Evolutionary conservation across 1,139 yeast genomes (phyloP), one percentile per base, ranked within the genome.

Genomic region (Wickerhamomyces sp.): DNA sequence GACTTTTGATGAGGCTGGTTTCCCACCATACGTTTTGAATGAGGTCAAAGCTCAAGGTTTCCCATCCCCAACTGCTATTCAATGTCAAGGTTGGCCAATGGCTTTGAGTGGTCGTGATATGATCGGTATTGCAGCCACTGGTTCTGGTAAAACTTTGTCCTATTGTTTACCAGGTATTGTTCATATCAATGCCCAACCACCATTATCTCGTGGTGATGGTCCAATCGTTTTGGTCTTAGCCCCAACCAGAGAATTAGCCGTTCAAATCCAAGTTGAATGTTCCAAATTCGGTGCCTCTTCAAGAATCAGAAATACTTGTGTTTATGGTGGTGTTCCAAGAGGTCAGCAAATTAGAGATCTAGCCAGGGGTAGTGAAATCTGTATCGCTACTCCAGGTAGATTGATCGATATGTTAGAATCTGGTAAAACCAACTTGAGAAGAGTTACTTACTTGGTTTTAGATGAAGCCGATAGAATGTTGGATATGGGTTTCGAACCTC

Each of bases 21-120:
- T 90, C 77, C 97, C 97, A 49, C 86, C 80, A 54, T 90, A 92
- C 60, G 97, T 92, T 33, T 74, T 92, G 61, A 73, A 70, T 51
- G 97, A 92, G 71, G 89, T 92, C 55, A 79, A 85, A 69, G 81
- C 82, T 46, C 92, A 87, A 68, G 97, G 97, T 45, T 92, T 92
- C 72, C 94, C 84, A 44, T 78, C 73, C 50, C 98, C 98, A 56
- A 92, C 98, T 43, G 88, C 88, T 51, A 92, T 92, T 62, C 98
- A 92, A 72, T 87, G 96, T 66, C 98, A 94, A 72, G 98, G 98
- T 70, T 92, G 98, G 98, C 98, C 98, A 48, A 92, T 92, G 98
- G 98, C 98, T 61, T 75, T 90, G 48, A 81, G 92, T 58, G 98
- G 98, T 72, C 85, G 97, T 70, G 97, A 92, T 66, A 87, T 92